Evolutionary conservation across 306 rosid genomes (phyloP).

Genomic region (Medicago lupulina): DNA sequence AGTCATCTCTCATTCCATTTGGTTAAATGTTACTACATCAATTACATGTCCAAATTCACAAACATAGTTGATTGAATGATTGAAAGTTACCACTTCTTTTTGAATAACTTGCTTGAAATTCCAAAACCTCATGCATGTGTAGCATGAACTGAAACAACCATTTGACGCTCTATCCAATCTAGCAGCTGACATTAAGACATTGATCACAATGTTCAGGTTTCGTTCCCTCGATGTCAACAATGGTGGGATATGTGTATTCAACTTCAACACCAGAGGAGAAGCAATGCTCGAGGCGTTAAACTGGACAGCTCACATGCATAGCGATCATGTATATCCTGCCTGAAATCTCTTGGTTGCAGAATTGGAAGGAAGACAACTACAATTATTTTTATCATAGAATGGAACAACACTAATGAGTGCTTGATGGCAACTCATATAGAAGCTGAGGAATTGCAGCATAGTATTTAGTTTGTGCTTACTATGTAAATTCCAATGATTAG

Average conservation of each 20-base stretch:
- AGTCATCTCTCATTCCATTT: too few relatives aligned
- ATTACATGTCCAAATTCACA: too few relatives aligned
- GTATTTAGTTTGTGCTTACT: not conserved
- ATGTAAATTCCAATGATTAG: not conserved
- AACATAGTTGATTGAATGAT: too few relatives aligned
- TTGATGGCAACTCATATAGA: slow-evolving; percentile 8
- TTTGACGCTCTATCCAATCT: slow-evolving; percentile 3
- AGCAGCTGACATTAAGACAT: slow-evolving; percentile 25
- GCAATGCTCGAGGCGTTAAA: slow-evolving; percentile 76
- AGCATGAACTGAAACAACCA: slow-evolving; percentile 4
- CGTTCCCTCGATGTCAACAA: slow-evolving; percentile 73
- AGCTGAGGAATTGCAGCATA: not conserved
- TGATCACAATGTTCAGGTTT: slow-evolving; percentile 59
- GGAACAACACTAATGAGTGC: slow-evolving; percentile 3
- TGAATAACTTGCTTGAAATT: slow-evolving; percentile 28
- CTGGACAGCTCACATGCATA: slow-evolving; percentile 75
- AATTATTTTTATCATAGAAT: not conserved
- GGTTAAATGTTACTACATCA: too few relatives aligned
- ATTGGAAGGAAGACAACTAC: not conserved
- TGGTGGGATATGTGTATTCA: slow-evolving; percentile 71
- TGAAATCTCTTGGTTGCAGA: slow-evolving; percentile 44
- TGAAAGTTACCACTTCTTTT: too few relatives aligned
- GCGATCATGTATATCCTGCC: slow-evolving; percentile 65
- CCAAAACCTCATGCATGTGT: slow-evolving; percentile 22
- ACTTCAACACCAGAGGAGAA: slow-evolving; percentile 75